Percentiles rank a stretch among this genome's conserved stretches.
Conservation (phyloP, 2,329 filamentous ascomycete genomes). For the Aureobasidium sp. region DNA sequence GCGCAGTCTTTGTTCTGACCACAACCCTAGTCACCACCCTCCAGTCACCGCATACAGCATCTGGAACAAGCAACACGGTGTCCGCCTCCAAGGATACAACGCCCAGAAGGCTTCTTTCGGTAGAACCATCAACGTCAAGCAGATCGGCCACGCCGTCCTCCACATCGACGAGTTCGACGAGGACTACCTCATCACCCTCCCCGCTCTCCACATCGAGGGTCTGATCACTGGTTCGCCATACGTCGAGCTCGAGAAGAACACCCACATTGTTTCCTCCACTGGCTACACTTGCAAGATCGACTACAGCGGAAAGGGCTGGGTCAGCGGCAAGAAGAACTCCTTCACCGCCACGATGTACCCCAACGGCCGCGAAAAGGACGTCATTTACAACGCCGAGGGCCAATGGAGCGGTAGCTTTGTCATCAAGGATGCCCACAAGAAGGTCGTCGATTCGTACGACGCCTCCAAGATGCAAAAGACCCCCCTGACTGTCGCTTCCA, state of each 20-base stretch:
- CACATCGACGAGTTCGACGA: constrained; percentile 63
- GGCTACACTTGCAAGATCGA: constrained; percentile 87
- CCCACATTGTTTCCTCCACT: constrained; percentile 77
- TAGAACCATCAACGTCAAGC: constrained; percentile 84
- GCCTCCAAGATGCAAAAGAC: constrained; percentile 48
- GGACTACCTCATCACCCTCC: constrained; percentile 84
- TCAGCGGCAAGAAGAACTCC: constrained; percentile 91
- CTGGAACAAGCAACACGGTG: constrained; percentile 74
- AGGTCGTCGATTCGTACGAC: constrained; percentile 40
- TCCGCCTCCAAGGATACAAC: constrained; percentile 76
- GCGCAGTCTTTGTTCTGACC: background rate
- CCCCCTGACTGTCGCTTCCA: constrained; percentile 61
- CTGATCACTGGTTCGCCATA: constrained; percentile 81
- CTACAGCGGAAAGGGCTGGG: constrained; percentile 89
- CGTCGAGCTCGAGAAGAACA: constrained; percentile 79
- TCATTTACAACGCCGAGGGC: constrained; percentile 74
- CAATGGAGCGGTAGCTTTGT: constrained; percentile 84
- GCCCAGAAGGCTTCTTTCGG: constrained; percentile 94
- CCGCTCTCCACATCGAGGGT: constrained; percentile 86
- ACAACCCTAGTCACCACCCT: constrained; percentile 63
- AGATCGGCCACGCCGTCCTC: constrained; percentile 69
- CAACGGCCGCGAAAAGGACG: constrained; percentile 62
- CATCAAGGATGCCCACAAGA: constrained; percentile 60
- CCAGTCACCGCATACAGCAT: constrained; percentile 93
- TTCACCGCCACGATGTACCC: constrained; percentile 71